phyloP scores from a whole-genome alignment of 2,329 filamentous ascomycete species.

The Colletotrichum sidae region DNA sequence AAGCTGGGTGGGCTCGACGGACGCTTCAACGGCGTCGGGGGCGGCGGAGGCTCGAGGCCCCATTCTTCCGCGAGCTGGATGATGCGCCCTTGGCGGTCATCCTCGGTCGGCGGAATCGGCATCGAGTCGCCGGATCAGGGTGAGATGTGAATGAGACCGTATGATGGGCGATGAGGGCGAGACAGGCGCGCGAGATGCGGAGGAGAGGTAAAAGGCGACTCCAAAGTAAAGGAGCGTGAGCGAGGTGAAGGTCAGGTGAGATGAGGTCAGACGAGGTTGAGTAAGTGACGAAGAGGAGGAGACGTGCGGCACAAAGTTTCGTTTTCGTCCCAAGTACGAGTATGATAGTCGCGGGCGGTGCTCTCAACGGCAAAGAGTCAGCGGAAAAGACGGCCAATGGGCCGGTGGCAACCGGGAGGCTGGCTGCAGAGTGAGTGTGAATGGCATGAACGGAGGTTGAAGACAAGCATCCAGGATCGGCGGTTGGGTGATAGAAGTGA shows the following conservation, averaged over 20 bases:
- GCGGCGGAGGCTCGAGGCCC: constrained; percentile 56
- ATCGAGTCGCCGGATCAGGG: constrained; percentile 27
- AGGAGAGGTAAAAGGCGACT: not conserved
- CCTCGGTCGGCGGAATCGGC: constrained; percentile 34
- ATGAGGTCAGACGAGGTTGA: constrained; percentile 12
- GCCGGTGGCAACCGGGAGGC: constrained; percentile 25
- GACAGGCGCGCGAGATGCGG: not conserved
- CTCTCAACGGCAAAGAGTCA: constrained; percentile 14
- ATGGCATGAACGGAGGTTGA: constrained; percentile 30
- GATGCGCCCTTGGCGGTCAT: constrained; percentile 59
- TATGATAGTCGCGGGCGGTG: not conserved
- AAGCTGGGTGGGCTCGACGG: constrained; percentile 57
- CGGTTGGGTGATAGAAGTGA: not conserved
- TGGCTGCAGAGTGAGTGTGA: not conserved
- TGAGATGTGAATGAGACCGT: constrained; percentile 18
- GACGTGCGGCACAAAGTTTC: constrained; percentile 37
- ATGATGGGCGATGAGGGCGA: constrained; percentile 12
- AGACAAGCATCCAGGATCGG: constrained; percentile 36
- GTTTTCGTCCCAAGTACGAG: constrained; percentile 32
- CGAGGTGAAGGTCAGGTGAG: constrained; percentile 17
- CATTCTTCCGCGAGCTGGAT: constrained; percentile 63
- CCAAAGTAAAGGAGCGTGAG: constrained; percentile 12
- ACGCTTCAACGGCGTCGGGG: constrained; percentile 53
- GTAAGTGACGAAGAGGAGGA: constrained; percentile 21
- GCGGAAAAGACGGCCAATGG: constrained; percentile 31